A percentile compares a stretch with the other conserved stretches of the same genome.
Conservation (phyloP, 2,329 filamentous ascomycete genomes). For the Sporothrix luriei region DNA sequence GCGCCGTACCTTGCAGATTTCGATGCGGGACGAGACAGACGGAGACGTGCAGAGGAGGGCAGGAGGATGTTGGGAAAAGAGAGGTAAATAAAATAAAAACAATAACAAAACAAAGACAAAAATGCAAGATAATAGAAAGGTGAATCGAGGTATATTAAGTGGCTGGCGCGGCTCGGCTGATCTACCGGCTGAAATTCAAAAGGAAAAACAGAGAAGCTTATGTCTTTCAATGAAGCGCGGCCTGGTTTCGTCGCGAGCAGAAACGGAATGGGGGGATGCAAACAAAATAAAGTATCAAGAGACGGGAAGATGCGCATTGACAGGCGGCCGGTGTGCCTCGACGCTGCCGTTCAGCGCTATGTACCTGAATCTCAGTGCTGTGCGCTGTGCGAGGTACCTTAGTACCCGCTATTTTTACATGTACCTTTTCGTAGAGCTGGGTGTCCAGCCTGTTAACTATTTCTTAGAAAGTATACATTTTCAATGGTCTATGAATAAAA, state of each 20-base stretch:
- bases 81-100: background rate
- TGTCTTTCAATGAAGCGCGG: slow-evolving; percentile 10
- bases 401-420: background rate
- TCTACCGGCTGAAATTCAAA: slow-evolving; percentile 14
- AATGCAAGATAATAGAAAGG: background rate
- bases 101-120: background rate
- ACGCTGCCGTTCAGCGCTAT: background rate
- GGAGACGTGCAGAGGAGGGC: background rate
- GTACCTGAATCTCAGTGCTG: background rate
- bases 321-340: slow-evolving; percentile 11
- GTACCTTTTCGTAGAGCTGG: too few species aligned
- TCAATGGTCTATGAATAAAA: too few species aligned
- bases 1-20: slow-evolving; percentile 15
- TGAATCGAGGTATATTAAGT: background rate
- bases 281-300: background rate
- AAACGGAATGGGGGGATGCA: background rate
- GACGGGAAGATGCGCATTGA: slow-evolving; percentile 14
- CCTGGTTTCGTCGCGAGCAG: slow-evolving; percentile 13
- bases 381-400: background rate
- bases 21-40: background rate
- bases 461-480: too few species aligned
- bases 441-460: too few species aligned
- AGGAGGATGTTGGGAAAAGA: background rate
- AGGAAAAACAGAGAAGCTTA: slow-evolving; percentile 7
- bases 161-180: slow-evolving; percentile 16